Evolutionary conservation across 2,329 filamentous ascomycete genomes (phyloP), one percentile per base, ranked within the genome.

Genomic region (Diaporthe citri): DNA sequence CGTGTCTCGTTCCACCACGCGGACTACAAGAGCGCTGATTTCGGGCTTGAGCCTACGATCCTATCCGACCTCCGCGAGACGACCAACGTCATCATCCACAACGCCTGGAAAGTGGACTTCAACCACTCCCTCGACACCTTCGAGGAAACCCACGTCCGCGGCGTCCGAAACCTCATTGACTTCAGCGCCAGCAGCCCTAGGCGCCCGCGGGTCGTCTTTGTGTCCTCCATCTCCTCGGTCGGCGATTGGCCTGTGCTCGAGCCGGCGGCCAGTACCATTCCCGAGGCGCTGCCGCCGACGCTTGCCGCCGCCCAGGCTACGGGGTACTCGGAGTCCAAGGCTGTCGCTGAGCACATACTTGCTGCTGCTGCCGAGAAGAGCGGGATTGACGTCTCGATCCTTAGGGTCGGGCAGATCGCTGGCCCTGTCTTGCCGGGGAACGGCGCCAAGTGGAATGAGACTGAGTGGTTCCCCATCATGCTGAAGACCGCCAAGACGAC

Each of bases 51-150:
- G 5, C 1, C 39, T 1, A n/a, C 10, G 1, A 22, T 72, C 6
- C 12, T 66, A 2, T 46, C 25, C 2, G 31, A 66, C 5, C 43
- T 72, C 1, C 39, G 59, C 2, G 25, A 59, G 41, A 72, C 51
- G 4, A 12, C 73, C 13, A 62, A 51, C n/a, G 7, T 75, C 2
- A 55, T 77, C 51, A 76, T 79, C 39, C 79, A 80, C 64, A 80
- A 77, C n/a, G 78, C 79, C 20, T 81, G 80, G 75, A 78, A 74
- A 8, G 80, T 79, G 7, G 77, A 79, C 67, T 79, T 79, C 76
- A 79, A 79, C 36, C 77, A 77, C 7, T 39, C 66, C 25, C 75
- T 80, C 31, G 72, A 75, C 4, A 75, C 77, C 6, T 79, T 79
- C 55, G 76, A 77, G 72, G 69, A 71, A 6, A 52, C 72, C 0